Conservation (phyloP, 768 basidiomycete genomes). For the Naganishia randhawae region DNA sequence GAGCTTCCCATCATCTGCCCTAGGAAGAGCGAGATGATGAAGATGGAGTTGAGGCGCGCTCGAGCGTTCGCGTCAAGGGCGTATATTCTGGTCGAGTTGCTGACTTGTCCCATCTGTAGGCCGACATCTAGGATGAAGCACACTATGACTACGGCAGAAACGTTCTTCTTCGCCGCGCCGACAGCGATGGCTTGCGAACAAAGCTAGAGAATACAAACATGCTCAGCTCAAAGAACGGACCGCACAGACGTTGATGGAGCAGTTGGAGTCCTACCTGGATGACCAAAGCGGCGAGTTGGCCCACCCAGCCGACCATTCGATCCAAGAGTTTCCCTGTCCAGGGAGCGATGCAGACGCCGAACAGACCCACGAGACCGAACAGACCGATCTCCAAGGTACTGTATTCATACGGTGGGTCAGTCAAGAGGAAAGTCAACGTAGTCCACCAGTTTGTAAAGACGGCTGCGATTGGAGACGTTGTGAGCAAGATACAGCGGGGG, state of each 20-base stretch:
- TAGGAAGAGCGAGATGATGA: constrained; percentile 68
- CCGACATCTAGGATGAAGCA: constrained; percentile 67
- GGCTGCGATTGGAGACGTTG: constrained; percentile 12
- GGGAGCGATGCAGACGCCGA: constrained; percentile 63
- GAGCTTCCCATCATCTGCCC: constrained; percentile 81
- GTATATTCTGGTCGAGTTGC: constrained; percentile 61
- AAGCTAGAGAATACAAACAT: constrained; percentile 51
- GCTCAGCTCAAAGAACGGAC: constrained; percentile 27
- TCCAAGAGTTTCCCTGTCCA: constrained; percentile 68
- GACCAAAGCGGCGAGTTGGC: constrained; percentile 60
- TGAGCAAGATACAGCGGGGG: neutral
- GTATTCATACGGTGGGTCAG: constrained; percentile 64
- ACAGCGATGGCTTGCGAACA: constrained; percentile 64
- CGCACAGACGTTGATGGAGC: neutral
- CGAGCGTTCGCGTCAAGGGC: constrained; percentile 56
- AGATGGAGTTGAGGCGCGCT: constrained; percentile 71
- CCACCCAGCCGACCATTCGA: constrained; percentile 70
- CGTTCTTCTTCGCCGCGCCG: constrained; percentile 65
- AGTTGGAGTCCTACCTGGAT: constrained; percentile 20
- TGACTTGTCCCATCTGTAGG: constrained; percentile 70
- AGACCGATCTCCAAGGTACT: constrained; percentile 65
- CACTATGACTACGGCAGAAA: constrained; percentile 67
- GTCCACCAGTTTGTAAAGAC: constrained; percentile 41
- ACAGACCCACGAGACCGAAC: constrained; percentile 67
- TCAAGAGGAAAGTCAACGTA: constrained; percentile 69